Evolutionary conservation across 805 yeast species (phyloP).

Genomic region (Grigorovia yakushimaensis): DNA sequence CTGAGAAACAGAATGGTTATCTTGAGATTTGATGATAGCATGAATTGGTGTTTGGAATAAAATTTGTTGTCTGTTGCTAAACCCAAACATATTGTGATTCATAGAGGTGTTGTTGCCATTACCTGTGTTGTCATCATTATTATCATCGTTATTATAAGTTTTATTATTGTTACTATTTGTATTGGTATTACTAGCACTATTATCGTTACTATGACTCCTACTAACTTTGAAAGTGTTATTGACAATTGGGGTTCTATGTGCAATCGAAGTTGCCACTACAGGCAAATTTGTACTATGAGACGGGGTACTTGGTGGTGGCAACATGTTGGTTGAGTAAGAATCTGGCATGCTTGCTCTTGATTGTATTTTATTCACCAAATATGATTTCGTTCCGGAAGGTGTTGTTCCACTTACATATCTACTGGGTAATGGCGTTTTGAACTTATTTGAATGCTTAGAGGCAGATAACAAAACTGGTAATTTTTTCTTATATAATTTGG

Average conservation of each 20-base stretch:
- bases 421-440: constrained; percentile 20
- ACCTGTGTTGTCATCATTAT: background rate
- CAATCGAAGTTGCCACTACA: constrained; percentile 1
- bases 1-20: constrained; percentile 1
- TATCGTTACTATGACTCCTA: no score
- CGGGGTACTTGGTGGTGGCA: constrained; percentile 9
- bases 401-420: constrained; percentile 10
- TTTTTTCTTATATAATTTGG: constrained; percentile 20
- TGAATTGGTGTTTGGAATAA: constrained; percentile 17
- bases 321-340: background rate
- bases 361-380: constrained; percentile 20
- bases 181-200: no score
- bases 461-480: constrained; percentile 26
- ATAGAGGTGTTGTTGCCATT: background rate
- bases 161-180: background rate
- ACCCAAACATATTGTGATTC: background rate
- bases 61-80: constrained; percentile 5
- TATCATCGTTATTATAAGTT: background rate
- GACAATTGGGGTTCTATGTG: constrained; percentile 4
- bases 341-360: background rate
- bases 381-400: constrained; percentile 20
- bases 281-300: constrained; percentile 13
- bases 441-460: constrained; percentile 13
- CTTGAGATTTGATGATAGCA: constrained; percentile 1
- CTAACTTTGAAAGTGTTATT: no score